These are phyloP conservation scores for Verticillium zaregamsianum DNA, from an alignment of 2,329 filamentous ascomycete genomes.

Conservation along the genomic window DNA sequence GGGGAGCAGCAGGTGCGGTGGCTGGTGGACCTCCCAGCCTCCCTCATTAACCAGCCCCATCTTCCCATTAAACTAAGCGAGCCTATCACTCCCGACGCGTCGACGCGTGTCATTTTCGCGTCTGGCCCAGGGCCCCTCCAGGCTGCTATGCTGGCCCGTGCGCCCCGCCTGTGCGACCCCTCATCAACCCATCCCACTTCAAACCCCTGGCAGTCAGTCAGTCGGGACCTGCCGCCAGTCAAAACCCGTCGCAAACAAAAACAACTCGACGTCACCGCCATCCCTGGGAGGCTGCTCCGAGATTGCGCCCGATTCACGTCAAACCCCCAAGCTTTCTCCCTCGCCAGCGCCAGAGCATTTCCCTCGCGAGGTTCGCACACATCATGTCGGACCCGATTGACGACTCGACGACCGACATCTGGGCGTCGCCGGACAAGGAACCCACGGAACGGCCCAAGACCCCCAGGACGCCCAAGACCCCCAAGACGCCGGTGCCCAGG, in stretches of 20 bases:
- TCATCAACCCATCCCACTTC: not conserved
- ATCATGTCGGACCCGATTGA: slow-evolving; percentile 41
- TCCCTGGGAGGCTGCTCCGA: not conserved
- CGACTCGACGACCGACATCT: slow-evolving; percentile 43
- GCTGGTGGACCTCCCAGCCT: not conserved
- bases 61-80: not conserved
- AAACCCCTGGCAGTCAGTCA: not conserved
- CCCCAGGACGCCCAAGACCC: slow-evolving; percentile 35
- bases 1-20: not conserved
- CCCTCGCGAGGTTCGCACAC: not conserved
- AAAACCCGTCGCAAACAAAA: slow-evolving; percentile 3
- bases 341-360: not conserved
- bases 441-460: slow-evolving; percentile 32
- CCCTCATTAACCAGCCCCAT: not conserved
- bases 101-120: slow-evolving; percentile 13
- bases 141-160: not conserved
- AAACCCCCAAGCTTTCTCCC: not conserved
- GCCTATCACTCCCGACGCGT: not conserved
- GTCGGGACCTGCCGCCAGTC: not conserved
- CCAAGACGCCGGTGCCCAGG: slow-evolving; percentile 42
- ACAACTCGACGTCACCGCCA: slow-evolving; percentile 7
- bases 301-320: not conserved
- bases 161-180: not conserved
- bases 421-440: slow-evolving; percentile 37
- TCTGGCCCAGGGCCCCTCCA: not conserved